Conservation (phyloP, 805 yeast genomes). For the Diddensiella caesifluorescens region DNA sequence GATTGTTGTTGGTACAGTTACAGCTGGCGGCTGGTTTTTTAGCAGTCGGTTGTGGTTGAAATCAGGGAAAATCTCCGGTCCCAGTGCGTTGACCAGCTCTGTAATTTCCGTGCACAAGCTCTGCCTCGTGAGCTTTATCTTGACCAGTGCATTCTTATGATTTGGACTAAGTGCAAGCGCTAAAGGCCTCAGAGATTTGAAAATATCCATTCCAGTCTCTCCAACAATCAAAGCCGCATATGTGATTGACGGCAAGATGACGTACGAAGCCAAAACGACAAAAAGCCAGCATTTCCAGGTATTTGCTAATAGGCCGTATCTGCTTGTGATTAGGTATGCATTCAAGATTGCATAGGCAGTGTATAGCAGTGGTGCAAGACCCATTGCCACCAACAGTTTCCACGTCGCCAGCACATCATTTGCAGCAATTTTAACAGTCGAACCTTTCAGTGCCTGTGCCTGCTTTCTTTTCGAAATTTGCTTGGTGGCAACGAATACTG, state of each 20-base stretch:
- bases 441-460: constrained; percentile 70
- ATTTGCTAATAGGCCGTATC: constrained; percentile 30
- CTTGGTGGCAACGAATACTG: constrained; percentile 78
- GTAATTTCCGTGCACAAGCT: constrained; percentile 70
- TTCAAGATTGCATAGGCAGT: constrained; percentile 60
- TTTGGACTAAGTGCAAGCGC: constrained; percentile 42
- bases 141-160: constrained; percentile 36
- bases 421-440: constrained; percentile 86
- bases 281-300: constrained; percentile 22
- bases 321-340: constrained; percentile 30
- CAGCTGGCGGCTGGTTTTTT: neutral
- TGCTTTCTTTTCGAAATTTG: constrained; percentile 69
- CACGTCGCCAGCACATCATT: constrained; percentile 95
- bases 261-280: constrained; percentile 48
- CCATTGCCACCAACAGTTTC: constrained; percentile 88
- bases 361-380: constrained; percentile 82
- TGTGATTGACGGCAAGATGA: constrained; percentile 65
- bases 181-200: constrained; percentile 77
- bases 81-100: constrained; percentile 69
- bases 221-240: constrained; percentile 90
- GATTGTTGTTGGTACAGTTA: neutral
- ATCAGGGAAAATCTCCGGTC: constrained; percentile 84
- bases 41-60: constrained; percentile 40
- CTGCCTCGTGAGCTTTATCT: constrained; percentile 56
- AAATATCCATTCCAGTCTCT: constrained; percentile 86